Base-by-base conservation (phyloP, 305 asterid genomes). In the Stenogyne calaminthoides region DNA sequence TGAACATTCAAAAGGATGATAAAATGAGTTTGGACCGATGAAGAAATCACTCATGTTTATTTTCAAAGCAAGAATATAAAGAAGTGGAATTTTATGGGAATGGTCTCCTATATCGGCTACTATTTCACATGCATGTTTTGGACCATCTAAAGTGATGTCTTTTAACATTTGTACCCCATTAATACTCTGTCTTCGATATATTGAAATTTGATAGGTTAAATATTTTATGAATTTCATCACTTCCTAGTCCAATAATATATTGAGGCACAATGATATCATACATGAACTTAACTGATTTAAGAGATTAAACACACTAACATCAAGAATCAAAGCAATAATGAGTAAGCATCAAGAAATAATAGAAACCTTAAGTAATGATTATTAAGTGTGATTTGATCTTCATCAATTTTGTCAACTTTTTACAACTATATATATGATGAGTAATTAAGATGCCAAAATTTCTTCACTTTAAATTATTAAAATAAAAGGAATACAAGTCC, bases 61-160 rank as follows among this genome's bases (percentile, higher is more conserved):
- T 72, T 29, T 56, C 71, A 76, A 69, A n/a, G n/a, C n/a, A n/a
- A n/a, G n/a, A n/a, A n/a, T n/a, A n/a, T n/a, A n/a, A n/a, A 61
- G 58, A 25, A 47, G 34, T 34, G 11, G 47, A 67, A 18, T 73
- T 63, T 5, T 8, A 49, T 19, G 34, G 9, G 5, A 52, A 11
- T 52, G 46, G 72, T 64, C 72, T 73, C 67, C 66, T 55, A 42
- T 46, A 6, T 46, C 46, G 44, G 49, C 64, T 55, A 46, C 76
- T 64, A 57, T 57, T 75, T 77, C 70, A 56, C 77, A 77, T 77
- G 70, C 32, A 54, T 54, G 34, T n/a, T 58, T 46, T 58, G 64
- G 27, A 29, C 81, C 63, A 11, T 71, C 19, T 56, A 37, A 70
- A 64, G 73, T 71, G 64, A 71, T 55, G 63, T 47, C 61, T 54